Evolutionary conservation across 139 green algal genomes (phyloP).

Genomic region (Diplosphaera chodatii): DNA sequence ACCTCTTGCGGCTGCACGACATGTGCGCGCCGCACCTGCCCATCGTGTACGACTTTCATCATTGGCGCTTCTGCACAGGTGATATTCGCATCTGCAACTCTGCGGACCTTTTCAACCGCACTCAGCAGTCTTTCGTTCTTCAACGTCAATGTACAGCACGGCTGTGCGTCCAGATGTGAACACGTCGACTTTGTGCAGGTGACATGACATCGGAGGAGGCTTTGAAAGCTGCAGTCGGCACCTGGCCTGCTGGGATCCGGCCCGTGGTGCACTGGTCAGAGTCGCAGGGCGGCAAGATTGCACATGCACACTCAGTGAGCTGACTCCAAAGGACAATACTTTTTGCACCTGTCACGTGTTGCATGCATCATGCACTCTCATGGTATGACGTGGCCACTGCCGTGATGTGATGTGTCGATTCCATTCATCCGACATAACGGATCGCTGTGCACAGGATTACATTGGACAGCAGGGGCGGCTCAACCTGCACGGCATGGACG

Average conservation of each 20-base stretch:
- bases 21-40: conserved; percentile 24
- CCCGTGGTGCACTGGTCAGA: conserved; percentile 65
- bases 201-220: conserved; percentile 39
- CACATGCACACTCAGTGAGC: conserved; percentile 44
- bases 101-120: too few relatives aligned
- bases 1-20: conserved; percentile 39
- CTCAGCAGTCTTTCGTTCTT: too few relatives aligned
- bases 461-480: conserved; percentile 35
- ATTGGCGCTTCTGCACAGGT: conserved; percentile 46
- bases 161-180: too few relatives aligned
- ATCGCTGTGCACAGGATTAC: neutral
- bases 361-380: too few relatives aligned
- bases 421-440: neutral
- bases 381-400: too few relatives aligned
- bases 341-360: too few relatives aligned
- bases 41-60: conserved; percentile 73
- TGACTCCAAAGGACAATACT: too few relatives aligned
- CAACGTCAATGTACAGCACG: too few relatives aligned
- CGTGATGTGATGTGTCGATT: neutral
- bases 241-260: conserved; percentile 49
- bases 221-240: conserved; percentile 36
- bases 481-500: conserved; percentile 45
- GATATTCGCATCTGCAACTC: too few relatives aligned
- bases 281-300: conserved; percentile 41
- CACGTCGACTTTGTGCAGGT: conserved; percentile 24